A percentile compares a stretch with the other conserved stretches of the same genome.
Evolutionary conservation across 495 filamentous ascomycete species (phyloP).

Genomic region (Hypoxylon fuscum): DNA sequence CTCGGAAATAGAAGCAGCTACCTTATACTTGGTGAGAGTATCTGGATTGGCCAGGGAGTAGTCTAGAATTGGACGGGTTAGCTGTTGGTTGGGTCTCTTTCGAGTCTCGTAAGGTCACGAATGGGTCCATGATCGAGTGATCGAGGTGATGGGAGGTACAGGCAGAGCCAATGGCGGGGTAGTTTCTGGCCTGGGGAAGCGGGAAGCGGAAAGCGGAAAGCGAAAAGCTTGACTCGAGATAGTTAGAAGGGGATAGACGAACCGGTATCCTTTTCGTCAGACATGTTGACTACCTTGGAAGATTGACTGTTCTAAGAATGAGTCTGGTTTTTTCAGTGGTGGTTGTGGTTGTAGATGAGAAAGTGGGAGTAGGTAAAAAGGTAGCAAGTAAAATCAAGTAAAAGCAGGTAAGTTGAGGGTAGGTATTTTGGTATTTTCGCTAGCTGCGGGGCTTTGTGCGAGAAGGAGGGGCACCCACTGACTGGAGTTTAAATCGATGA

Average conservation of each 20-base stretch:
- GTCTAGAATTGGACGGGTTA: constrained; percentile 62
- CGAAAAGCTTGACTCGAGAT: constrained; percentile 15
- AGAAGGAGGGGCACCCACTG: constrained; percentile 29
- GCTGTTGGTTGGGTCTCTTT: constrained; percentile 13
- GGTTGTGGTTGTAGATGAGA: constrained; percentile 1
- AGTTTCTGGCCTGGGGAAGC: no score
- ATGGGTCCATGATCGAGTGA: constrained; percentile 14
- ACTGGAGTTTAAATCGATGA: constrained; percentile 13
- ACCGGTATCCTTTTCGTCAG: constrained; percentile 41
- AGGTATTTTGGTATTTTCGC: constrained; percentile 40
- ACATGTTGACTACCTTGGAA: constrained; percentile 24
- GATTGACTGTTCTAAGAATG: neutral
- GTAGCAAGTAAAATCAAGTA: no score
- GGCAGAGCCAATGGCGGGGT: constrained; percentile 30
- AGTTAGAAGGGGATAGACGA: constrained; percentile 11
- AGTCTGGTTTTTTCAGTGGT: neutral
- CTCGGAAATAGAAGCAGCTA: constrained; percentile 91
- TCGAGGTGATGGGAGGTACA: constrained; percentile 7
- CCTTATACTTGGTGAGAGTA: constrained; percentile 98
- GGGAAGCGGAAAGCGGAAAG: no score
- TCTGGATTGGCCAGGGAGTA: constrained; percentile 96
- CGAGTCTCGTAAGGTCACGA: constrained; percentile 24
- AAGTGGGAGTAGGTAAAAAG: constrained; percentile 17
- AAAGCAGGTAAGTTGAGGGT: no score
- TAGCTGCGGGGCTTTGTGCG: constrained; percentile 42